A percentile compares a stretch with the other conserved stretches of the same genome.
Evolutionary conservation across 495 filamentous ascomycete genomes (phyloP).

Genomic region (Aspergillus incahuasiensis): DNA sequence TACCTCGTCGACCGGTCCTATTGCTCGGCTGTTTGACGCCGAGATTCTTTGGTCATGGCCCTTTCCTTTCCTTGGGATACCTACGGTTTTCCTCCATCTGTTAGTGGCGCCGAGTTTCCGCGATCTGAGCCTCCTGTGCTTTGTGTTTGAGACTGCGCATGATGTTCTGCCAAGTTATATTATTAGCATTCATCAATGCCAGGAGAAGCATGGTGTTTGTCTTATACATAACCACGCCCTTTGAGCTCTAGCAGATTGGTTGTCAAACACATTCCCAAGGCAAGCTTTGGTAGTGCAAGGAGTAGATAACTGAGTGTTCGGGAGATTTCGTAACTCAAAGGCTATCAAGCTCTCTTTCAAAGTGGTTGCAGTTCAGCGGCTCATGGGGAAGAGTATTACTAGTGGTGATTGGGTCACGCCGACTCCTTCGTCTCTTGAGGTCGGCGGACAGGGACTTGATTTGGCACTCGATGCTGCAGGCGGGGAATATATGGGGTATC

Average conservation of each 20-base stretch:
- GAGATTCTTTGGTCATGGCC: constrained; percentile 41
- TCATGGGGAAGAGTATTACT: too few relatives aligned
- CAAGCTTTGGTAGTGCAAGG: constrained; percentile 75
- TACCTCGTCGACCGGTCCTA: too few relatives aligned
- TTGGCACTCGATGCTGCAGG: too few relatives aligned
- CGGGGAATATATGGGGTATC: too few relatives aligned
- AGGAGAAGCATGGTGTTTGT: neutral
- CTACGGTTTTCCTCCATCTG: constrained; percentile 70
- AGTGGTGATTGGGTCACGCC: too few relatives aligned
- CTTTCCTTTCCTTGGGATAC: constrained; percentile 57
- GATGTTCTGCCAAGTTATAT: constrained; percentile 53
- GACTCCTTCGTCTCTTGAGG: too few relatives aligned
- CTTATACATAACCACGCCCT: constrained; percentile 62
- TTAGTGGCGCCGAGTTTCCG: constrained; percentile 72
- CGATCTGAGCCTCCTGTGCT: constrained; percentile 77
- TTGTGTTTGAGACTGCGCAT: constrained; percentile 82
- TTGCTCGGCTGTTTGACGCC: constrained; percentile 28
- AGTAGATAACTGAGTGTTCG: constrained; percentile 74
- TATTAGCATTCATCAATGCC: neutral
- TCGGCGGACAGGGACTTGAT: too few relatives aligned
- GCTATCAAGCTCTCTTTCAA: too few relatives aligned
- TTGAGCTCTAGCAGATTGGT: constrained; percentile 73
- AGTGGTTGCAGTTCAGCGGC: too few relatives aligned
- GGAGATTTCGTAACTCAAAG: constrained; percentile 86
- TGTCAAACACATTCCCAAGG: constrained; percentile 81